These are phyloP conservation scores for Aspergillus olivimuriae DNA, from an alignment of 495 filamentous ascomycete genomes.

Conservation along the genomic window DNA sequence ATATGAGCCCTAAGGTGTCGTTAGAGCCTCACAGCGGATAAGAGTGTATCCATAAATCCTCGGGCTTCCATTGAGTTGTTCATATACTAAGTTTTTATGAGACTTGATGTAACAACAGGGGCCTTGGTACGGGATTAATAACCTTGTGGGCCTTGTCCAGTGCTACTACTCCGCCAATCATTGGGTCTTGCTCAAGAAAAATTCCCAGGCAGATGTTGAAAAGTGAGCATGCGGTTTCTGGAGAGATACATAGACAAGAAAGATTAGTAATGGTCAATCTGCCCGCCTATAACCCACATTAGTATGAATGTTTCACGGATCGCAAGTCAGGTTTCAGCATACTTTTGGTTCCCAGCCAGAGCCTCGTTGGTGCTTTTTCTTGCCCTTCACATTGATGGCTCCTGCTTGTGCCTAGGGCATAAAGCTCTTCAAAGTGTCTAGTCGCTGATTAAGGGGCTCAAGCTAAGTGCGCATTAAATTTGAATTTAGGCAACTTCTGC, in stretches of 20 bases:
- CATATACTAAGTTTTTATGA: conserved; percentile 41
- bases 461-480: too few species aligned
- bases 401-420: too few species aligned
- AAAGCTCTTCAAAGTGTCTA: too few species aligned
- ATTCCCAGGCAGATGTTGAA: conserved; percentile 62
- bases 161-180: conserved; percentile 45
- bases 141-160: conserved; percentile 55
- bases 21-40: conserved; percentile 61
- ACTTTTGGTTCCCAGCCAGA: too few species aligned
- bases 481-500: too few species aligned
- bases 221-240: conserved; percentile 58
- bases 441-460: too few species aligned
- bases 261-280: conserved; percentile 67
- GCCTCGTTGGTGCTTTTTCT: too few species aligned
- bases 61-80: conserved; percentile 35
- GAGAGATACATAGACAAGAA: conserved; percentile 63
- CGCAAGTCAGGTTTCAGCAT: too few species aligned
- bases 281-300: conserved; percentile 37
- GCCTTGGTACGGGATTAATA: background rate
- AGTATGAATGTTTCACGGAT: too few species aligned
- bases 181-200: conserved; percentile 47
- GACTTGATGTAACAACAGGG: background rate
- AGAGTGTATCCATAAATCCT: conserved; percentile 55
- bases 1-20: conserved; percentile 62
- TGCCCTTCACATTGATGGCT: too few species aligned